Evolutionary conservation across 208 protist genomes (phyloP).

Genomic region (Trypanosoma lewisi): DNA sequence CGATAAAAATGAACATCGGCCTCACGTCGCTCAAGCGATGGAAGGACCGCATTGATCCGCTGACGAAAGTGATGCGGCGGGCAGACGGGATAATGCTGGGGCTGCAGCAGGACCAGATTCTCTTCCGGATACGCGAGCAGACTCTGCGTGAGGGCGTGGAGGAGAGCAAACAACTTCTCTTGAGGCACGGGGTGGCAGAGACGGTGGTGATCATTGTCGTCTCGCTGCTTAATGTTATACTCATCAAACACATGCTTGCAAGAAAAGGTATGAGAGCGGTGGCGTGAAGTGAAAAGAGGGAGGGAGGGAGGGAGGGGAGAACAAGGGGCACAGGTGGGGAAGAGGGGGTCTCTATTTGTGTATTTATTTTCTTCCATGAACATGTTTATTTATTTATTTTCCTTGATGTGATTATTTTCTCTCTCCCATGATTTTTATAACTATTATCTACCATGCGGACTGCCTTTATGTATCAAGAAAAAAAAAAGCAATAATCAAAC

Average conservation of each 20-base stretch:
- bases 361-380: no score
- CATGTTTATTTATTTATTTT: no score
- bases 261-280: conserved; percentile 18
- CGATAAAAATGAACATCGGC: conserved; percentile 69
- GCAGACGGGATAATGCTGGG: conserved; percentile 73
- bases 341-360: no score
- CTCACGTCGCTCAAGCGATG: conserved; percentile 73
- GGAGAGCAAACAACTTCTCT: conserved; percentile 51
- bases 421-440: no score
- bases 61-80: conserved; percentile 57
- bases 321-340: background rate
- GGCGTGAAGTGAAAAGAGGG: conserved; percentile 11
- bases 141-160: conserved; percentile 61
- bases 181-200: conserved; percentile 53
- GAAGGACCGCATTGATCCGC: conserved; percentile 76
- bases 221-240: conserved; percentile 49
- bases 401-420: no score
- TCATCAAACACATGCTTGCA: conserved; percentile 42
- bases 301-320: background rate
- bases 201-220: conserved; percentile 57
- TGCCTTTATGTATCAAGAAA: no score
- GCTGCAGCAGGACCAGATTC: conserved; percentile 77
- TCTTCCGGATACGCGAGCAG: conserved; percentile 65
- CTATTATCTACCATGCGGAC: no score
- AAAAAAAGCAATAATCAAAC: no score